phyloP scores from a whole-genome alignment of 257 asterid species.

The Ballota nigra region DNA sequence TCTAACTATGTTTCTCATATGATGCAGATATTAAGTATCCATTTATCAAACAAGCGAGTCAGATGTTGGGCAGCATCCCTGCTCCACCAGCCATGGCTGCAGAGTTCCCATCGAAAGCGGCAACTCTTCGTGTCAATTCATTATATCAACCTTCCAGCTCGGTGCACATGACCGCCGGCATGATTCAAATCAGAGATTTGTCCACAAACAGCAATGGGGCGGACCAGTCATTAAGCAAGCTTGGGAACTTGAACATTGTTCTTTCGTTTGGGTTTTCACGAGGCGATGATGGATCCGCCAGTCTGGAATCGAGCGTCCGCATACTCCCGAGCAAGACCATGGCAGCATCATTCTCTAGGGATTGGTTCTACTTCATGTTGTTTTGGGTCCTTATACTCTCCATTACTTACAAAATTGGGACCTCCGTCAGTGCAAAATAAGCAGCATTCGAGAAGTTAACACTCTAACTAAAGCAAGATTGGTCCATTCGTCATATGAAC shows the following conservation, averaged over 20 bases:
- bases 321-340: slow-evolving; percentile 53
- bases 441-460: neutral
- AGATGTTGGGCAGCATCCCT: slow-evolving; percentile 71
- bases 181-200: slow-evolving; percentile 50
- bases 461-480: neutral
- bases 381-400: slow-evolving; percentile 62
- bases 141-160: slow-evolving; percentile 55
- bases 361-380: slow-evolving; percentile 54
- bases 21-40: slow-evolving; percentile 60
- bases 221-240: slow-evolving; percentile 43
- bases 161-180: slow-evolving; percentile 69
- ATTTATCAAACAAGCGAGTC: slow-evolving; percentile 65
- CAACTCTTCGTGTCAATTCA: slow-evolving; percentile 45
- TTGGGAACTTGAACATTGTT: slow-evolving; percentile 45
- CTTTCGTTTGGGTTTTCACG: slow-evolving; percentile 66
- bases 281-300: slow-evolving; percentile 43
- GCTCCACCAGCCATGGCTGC: slow-evolving; percentile 94
- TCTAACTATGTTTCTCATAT: slow-evolving; percentile 11
- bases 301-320: slow-evolving; percentile 52
- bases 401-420: slow-evolving; percentile 60
- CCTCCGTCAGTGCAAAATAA: slow-evolving; percentile 46
- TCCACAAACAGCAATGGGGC: slow-evolving; percentile 25
- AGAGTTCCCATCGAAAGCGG: slow-evolving; percentile 72
- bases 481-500: neutral
- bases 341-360: slow-evolving; percentile 33